phyloP scores from a whole-genome alignment of 495 filamentous ascomycete genomes.

The Massariosphaeria phaeospora region DNA sequence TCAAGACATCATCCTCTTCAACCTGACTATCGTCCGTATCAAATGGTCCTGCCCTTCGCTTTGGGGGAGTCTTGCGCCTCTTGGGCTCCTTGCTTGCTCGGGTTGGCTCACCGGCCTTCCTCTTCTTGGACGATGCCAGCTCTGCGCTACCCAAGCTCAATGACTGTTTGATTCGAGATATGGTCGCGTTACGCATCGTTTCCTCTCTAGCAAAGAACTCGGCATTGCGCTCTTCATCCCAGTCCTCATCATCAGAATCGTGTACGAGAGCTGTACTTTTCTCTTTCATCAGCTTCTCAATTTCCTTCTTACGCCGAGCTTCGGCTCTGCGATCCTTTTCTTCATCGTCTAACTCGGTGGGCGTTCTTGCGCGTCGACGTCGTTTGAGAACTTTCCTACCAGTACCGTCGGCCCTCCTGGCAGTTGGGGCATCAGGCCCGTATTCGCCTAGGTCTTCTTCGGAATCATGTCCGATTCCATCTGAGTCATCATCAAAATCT shows the following conservation, averaged over 20 bases:
- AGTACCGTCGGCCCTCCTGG: slow-evolving; percentile 46
- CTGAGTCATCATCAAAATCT: slow-evolving; percentile 44
- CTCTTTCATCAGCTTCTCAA: slow-evolving; percentile 61
- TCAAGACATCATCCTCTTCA: slow-evolving; percentile 15
- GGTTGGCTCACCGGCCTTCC: slow-evolving; percentile 25
- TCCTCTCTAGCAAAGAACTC: slow-evolving; percentile 70
- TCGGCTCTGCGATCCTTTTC: slow-evolving; percentile 39
- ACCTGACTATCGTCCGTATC: slow-evolving; percentile 23
- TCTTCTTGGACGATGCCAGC: slow-evolving; percentile 23
- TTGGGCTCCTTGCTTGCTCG: slow-evolving; percentile 36
- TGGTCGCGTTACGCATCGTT: slow-evolving; percentile 50
- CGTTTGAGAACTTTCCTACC: slow-evolving; percentile 53
- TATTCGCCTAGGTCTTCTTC: slow-evolving; percentile 60
- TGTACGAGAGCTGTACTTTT: slow-evolving; percentile 80
- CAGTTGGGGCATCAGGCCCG: slow-evolving; percentile 60
- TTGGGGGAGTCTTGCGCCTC: slow-evolving; percentile 31
- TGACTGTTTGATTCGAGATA: slow-evolving; percentile 47
- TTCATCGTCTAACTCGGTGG: slow-evolving; percentile 44
- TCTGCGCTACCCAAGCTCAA: slow-evolving; percentile 29
- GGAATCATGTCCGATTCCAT: slow-evolving; percentile 41
- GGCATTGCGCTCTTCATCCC: slow-evolving; percentile 57
- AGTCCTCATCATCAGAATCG: slow-evolving; percentile 75
- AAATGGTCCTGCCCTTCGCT: slow-evolving; percentile 10
- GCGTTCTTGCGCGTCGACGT: slow-evolving; percentile 44
- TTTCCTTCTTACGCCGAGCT: slow-evolving; percentile 39